Evolutionary conservation across 2,329 filamentous ascomycete species (phyloP), one percentile per base, ranked within the genome.

Genomic region (Penicillium sp.): DNA sequence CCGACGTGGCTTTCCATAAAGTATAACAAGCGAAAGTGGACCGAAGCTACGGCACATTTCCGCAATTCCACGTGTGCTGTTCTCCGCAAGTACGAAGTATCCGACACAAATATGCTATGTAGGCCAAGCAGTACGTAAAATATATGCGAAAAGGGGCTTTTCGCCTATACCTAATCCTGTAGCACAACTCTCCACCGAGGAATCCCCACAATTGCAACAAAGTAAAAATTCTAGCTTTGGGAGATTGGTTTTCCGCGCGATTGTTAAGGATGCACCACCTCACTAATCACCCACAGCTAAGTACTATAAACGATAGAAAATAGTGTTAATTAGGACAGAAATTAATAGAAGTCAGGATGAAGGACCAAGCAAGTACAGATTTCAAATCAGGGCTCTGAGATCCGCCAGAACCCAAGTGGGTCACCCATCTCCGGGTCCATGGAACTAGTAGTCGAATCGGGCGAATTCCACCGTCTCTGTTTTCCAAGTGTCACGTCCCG

Each of bases 391-490:
- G 39, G 39, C n/a, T 42, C 22, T 21, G 19, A 42, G 35, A 19
- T 19, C n/a, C 35, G 35, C 7, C 7, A 19, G 11, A 52, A 46
- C 3, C 42, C 16, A 53, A 47, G 50, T 53, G 50, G 50, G 50
- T 31, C 39, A 24, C 1, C 14, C 42, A 43, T 26, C 39, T 29
- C 26, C 24, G 39, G 39, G 10, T 46, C 56, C 56, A 56, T 56
- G 56, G 59, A 52, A 54, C 47, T 4, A 27, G 24, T 22, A 11
- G 26, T 62, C 55, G 22, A 53, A 60, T 57, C 42, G 49, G 56
- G 54, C 50, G 54, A 57, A 52, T 59, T 54, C 54, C 56, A 55
- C 45, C 19, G 21, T 21, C 24, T 46, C 3, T 43, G 21, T 31
- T 22, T 8, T 10, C 22, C 55, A 37, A 44, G n/a, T 59, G 59